Percentiles rank a stretch among this genome's conserved stretches.
Conservation (phyloP, 768 basidiomycete species). For the Leccinum subtestaceum region DNA sequence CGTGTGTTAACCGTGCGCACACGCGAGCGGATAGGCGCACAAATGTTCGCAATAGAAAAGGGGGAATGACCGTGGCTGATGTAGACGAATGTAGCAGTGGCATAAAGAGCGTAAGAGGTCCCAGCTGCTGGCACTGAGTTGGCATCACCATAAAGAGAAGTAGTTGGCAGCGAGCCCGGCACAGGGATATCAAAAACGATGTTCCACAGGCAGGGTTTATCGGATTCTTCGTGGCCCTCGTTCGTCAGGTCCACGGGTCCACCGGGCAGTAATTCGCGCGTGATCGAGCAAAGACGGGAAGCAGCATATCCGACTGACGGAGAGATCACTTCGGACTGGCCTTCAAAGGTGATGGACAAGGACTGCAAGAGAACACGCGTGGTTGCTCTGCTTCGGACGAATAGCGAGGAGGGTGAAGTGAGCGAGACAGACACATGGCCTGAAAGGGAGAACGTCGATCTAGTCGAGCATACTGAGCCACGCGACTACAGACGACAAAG, state of each 20-base stretch:
- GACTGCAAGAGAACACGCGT: slow-evolving; percentile 62
- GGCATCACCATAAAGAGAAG: slow-evolving; percentile 45
- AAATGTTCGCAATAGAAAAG: slow-evolving; percentile 53
- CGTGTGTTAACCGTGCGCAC: slow-evolving; percentile 40
- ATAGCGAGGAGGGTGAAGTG: slow-evolving; percentile 53
- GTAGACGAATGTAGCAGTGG: slow-evolving; percentile 57
- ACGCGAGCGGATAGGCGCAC: slow-evolving; percentile 52
- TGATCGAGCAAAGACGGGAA: slow-evolving; percentile 63
- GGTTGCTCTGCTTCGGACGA: slow-evolving; percentile 47
- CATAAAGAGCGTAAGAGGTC: slow-evolving; percentile 63
- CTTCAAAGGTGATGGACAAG: slow-evolving; percentile 76
- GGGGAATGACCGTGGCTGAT: slow-evolving; percentile 40
- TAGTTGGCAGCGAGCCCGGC: slow-evolving; percentile 88
- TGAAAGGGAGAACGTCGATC: slow-evolving; percentile 84
- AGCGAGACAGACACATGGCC: slow-evolving; percentile 73
- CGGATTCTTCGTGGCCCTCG: slow-evolving; percentile 58
- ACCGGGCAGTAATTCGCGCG: slow-evolving; percentile 52
- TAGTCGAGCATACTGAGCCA: slow-evolving; percentile 31
- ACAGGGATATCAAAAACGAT: slow-evolving; percentile 77
- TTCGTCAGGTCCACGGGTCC: slow-evolving; percentile 60
- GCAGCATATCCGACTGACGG: slow-evolving; percentile 64
- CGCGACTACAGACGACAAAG: slow-evolving; percentile 2
- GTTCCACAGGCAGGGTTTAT: slow-evolving; percentile 62
- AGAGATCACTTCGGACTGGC: slow-evolving; percentile 74
- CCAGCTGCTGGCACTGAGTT: slow-evolving; percentile 44